A percentile compares a stretch with the other conserved stretches of the same genome.
Conservation (phyloP, 495 filamentous ascomycete genomes). For the Penicillium ochrochloron region DNA sequence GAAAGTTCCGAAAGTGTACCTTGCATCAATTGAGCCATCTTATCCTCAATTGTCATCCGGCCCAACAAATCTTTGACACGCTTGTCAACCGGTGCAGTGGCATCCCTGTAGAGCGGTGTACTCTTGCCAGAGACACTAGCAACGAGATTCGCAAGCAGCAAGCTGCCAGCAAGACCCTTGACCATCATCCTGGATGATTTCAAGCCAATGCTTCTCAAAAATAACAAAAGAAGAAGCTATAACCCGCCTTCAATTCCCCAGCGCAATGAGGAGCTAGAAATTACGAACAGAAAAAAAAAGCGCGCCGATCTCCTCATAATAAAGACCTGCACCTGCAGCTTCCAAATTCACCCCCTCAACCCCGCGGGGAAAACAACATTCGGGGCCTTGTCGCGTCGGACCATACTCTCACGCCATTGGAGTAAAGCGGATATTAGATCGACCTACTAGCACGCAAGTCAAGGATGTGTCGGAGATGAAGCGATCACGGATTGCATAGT, state of each 20-base stretch:
- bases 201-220: background rate
- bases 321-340: background rate
- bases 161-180: slow-evolving; percentile 32
- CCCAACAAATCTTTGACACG: slow-evolving; percentile 66
- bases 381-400: slow-evolving; percentile 4
- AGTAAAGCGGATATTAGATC: slow-evolving; percentile 14
- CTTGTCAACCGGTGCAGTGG: slow-evolving; percentile 60
- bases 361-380: slow-evolving; percentile 11
- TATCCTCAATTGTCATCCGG: slow-evolving; percentile 73
- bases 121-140: slow-evolving; percentile 27
- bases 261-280: background rate
- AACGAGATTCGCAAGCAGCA: slow-evolving; percentile 39
- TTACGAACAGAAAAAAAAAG: background rate
- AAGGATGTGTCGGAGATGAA: slow-evolving; percentile 21
- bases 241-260: background rate
- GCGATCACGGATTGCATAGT: slow-evolving; percentile 2
- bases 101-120: slow-evolving; percentile 62
- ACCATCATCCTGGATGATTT: slow-evolving; percentile 27
- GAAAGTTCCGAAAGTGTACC: slow-evolving; percentile 32
- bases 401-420: background rate
- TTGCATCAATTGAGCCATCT: slow-evolving; percentile 68
- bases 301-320: background rate
- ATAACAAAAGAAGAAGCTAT: background rate
- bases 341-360: background rate
- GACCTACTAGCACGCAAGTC: slow-evolving; percentile 2